Conservation (phyloP, 1,139 yeast species). For the Kodamaea suecica region DNA sequence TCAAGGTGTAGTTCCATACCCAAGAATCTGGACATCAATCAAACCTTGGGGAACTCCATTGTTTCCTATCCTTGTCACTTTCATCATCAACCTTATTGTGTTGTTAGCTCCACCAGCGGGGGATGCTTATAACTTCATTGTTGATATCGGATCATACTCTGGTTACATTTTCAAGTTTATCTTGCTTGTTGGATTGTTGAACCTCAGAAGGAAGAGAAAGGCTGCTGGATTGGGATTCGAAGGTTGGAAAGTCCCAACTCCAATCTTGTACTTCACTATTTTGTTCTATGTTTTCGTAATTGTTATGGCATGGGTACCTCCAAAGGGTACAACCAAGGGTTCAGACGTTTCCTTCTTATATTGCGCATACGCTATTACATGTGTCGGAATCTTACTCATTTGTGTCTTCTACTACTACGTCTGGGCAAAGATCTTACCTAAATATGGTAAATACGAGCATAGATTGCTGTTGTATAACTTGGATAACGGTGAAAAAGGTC, state of each 20-base stretch:
- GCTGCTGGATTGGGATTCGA: conserved; percentile 31
- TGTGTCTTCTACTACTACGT: conserved; percentile 33
- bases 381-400: conserved; percentile 27
- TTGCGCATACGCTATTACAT: conserved; percentile 26
- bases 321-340: conserved; percentile 29
- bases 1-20: conserved; percentile 45
- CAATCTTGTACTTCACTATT: conserved; percentile 26
- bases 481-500: conserved; percentile 39
- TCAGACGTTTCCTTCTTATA: conserved; percentile 35
- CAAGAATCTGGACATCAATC: conserved; percentile 37
- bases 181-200: conserved; percentile 33
- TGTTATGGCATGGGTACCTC: conserved; percentile 41
- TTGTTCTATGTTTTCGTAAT: conserved; percentile 34
- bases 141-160: conserved; percentile 25
- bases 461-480: conserved; percentile 28
- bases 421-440: conserved; percentile 38
- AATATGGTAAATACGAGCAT: conserved; percentile 30
- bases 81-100: conserved; percentile 36
- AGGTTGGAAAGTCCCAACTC: conserved; percentile 32
- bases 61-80: conserved; percentile 35
- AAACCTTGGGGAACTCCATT: conserved; percentile 45
- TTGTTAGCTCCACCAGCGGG: conserved; percentile 46
- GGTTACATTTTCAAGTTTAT: conserved; percentile 29
- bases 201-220: conserved; percentile 34
- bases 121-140: conserved; percentile 44